phyloP scores from a whole-genome alignment of 2,329 filamentous ascomycete species.

The Nectriaceae sp. region DNA sequence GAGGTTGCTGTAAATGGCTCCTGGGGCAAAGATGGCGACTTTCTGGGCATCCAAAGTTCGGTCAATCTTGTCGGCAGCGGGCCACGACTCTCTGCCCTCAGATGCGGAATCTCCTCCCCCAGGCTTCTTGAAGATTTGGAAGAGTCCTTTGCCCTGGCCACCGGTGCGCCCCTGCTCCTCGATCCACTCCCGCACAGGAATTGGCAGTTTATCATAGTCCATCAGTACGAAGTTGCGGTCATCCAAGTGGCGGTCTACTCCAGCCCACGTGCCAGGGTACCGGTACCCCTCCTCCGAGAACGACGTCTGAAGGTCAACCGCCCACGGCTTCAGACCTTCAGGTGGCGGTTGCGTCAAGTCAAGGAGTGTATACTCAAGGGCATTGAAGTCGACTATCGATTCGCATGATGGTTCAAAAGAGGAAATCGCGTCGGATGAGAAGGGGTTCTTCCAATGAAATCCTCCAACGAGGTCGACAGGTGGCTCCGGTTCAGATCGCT shows the following conservation, averaged over 20 bases:
- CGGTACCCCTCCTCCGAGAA: slow-evolving; percentile 42
- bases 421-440: slow-evolving; percentile 29
- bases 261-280: slow-evolving; percentile 55
- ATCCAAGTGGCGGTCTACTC: slow-evolving; percentile 52
- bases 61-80: slow-evolving; percentile 27
- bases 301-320: slow-evolving; percentile 41
- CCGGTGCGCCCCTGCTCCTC: slow-evolving; percentile 41
- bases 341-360: slow-evolving; percentile 42
- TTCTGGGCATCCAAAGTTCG: slow-evolving; percentile 34
- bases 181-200: slow-evolving; percentile 49
- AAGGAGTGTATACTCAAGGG: slow-evolving; percentile 45
- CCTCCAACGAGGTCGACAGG: slow-evolving; percentile 37
- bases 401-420: slow-evolving; percentile 39
- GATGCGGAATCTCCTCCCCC: slow-evolving; percentile 40
- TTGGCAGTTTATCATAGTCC: slow-evolving; percentile 45
- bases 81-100: slow-evolving; percentile 37
- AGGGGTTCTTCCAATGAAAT: slow-evolving; percentile 46
- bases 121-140: slow-evolving; percentile 43
- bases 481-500: slow-evolving; percentile 28
- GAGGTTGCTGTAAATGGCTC: slow-evolving; percentile 50
- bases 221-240: slow-evolving; percentile 50
- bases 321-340: slow-evolving; percentile 41
- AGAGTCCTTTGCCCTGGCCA: slow-evolving; percentile 40
- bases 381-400: slow-evolving; percentile 36
- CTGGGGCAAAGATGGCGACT: slow-evolving; percentile 54